These are phyloP conservation scores for Hippophae rhamnoides DNA, from an alignment of 306 rosid species.

Conservation along the genomic window DNA sequence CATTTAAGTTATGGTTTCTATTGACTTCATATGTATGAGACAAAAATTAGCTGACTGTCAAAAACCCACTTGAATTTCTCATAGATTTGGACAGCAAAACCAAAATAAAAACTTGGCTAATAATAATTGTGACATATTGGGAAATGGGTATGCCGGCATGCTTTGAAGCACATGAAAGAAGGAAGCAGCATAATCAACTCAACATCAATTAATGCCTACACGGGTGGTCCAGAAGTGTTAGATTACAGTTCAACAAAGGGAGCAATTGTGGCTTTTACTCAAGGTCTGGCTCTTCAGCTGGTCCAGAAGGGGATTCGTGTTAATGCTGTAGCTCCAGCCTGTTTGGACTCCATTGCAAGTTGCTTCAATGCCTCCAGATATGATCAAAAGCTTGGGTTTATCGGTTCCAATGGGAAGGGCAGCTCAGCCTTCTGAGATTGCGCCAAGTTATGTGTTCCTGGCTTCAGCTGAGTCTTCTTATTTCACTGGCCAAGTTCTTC, in stretches of 20 bases:
- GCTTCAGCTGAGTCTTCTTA: slow-evolving; percentile 45
- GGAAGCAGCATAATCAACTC: slow-evolving; percentile 54
- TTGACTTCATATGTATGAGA: too few species aligned
- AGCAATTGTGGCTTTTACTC: slow-evolving; percentile 43
- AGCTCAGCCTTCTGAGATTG: slow-evolving; percentile 48
- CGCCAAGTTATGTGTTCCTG: slow-evolving; percentile 47
- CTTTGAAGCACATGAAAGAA: slow-evolving; percentile 50
- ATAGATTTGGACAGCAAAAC: too few species aligned
- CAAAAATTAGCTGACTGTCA: too few species aligned
- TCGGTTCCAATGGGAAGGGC: slow-evolving; percentile 43
- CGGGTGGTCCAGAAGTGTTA: slow-evolving; percentile 23
- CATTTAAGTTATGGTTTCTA: too few species aligned
- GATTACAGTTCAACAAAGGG: slow-evolving; percentile 46
- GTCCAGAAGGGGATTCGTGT: slow-evolving; percentile 43
- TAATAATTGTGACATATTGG: not conserved
- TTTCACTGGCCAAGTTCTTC: slow-evolving; percentile 40
- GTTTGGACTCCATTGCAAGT: slow-evolving; percentile 56
- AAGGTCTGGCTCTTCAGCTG: slow-evolving; percentile 37
- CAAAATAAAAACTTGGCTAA: too few species aligned
- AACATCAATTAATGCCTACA: slow-evolving; percentile 39
- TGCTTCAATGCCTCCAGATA: slow-evolving; percentile 28
- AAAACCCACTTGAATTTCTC: too few species aligned
- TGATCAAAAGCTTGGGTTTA: slow-evolving; percentile 29
- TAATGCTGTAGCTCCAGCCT: slow-evolving; percentile 56
- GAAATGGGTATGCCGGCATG: slow-evolving; percentile 26